Evolutionary conservation across 2,329 filamentous ascomycete species (phyloP), one percentile per base, ranked within the genome.

Genomic region (Pseudogymnoascus sp.): DNA sequence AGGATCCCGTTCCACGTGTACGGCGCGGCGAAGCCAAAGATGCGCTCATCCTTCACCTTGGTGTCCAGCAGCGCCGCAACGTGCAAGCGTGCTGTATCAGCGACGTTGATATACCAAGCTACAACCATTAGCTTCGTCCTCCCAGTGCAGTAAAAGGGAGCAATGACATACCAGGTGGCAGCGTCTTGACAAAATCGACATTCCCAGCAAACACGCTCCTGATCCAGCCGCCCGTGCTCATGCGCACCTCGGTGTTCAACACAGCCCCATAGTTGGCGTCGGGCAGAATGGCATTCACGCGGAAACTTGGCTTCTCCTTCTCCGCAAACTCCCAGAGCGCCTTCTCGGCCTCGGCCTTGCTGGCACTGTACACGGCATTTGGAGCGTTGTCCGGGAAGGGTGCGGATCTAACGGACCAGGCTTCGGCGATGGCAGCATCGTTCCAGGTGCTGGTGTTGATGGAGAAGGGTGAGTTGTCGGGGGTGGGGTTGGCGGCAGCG

Each of bases 321-420:
- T 71, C 63, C 3, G 71, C 61, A 37, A 71, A 78, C 20, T 74
- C 71, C 76, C 76, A 78, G 3, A 73, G 36, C 1, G 68, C 72
- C 60, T 71, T 67, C 58, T 78, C 76, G 0, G 68, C 68, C 33
- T 72, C 70, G 1, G 69, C 64, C 61, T 78, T 78, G 61, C 74
- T 76, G 0, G 76, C 75, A 0, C 64, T 64, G 58, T 78, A 78
- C 1, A 71, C 69, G 0, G 68, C 59, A 5, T 58, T 62, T 1
- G n/a, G 50, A 20, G 60, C 1, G 50, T 38, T 1, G 28, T 20
- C 0, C 64, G 66, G 33, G 75, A 76, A 0, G 72, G 74, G 2
- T 71, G 72, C 2, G 71, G 71, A 12, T 70, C 25, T 53, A 5
- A 53, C 43, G 8, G n/a, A 70, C 71, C 74, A 75, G 1, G 76